These are phyloP conservation scores for Peronospora belbahrii DNA, from an alignment of 352 stramenopile genomes.

Conservation along the genomic window DNA sequence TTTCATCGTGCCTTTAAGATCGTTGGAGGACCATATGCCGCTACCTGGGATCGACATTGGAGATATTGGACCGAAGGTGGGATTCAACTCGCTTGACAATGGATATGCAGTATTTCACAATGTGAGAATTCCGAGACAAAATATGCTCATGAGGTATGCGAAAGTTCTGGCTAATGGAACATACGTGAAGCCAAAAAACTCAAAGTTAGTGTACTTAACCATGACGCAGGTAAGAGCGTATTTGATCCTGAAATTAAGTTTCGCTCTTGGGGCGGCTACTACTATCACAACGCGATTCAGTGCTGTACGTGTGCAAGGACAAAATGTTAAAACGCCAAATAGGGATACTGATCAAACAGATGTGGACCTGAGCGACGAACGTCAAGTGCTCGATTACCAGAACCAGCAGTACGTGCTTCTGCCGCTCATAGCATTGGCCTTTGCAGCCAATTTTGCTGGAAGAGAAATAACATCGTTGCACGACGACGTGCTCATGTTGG, in stretches of 20 bases:
- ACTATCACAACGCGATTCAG: conserved; percentile 51
- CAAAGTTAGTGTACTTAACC: conserved; percentile 60
- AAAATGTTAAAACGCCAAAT: no score
- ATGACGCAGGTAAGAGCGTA: conserved; percentile 41
- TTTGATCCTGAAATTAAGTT: conserved; percentile 17
- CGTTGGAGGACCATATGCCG: conserved; percentile 18
- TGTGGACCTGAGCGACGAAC: no score
- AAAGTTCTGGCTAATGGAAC: conserved; percentile 49
- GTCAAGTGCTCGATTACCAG: conserved; percentile 94
- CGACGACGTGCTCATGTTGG: no score
- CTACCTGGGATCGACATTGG: conserved; percentile 23
- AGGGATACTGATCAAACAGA: no score
- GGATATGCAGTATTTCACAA: conserved; percentile 25
- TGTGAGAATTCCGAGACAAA: conserved; percentile 15
- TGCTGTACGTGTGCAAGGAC: conserved; percentile 38
- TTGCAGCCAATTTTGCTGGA: no score
- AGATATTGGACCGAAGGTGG: conserved; percentile 27
- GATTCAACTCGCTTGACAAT: conserved; percentile 24
- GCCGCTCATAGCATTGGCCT: conserved; percentile 88
- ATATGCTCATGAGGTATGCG: conserved; percentile 28
- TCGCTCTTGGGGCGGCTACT: conserved; percentile 13
- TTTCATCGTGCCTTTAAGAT: conserved; percentile 25
- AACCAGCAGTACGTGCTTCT: conserved; percentile 93
- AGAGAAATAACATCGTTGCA: no score
- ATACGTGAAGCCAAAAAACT: conserved; percentile 49